Conservation (phyloP, 495 filamentous ascomycete genomes). For the Pyrenula massariospora region DNA sequence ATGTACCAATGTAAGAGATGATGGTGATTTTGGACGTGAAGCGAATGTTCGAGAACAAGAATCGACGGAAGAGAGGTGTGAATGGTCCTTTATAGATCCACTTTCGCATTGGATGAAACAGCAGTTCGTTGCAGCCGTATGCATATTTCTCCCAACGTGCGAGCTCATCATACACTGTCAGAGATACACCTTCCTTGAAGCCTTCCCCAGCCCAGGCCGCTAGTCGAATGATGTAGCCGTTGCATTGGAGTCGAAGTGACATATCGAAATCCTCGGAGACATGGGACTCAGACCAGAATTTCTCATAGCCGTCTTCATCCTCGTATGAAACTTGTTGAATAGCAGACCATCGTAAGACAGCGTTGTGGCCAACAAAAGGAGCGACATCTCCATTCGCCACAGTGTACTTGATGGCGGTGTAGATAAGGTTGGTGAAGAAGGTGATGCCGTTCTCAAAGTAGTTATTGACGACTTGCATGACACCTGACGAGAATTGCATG, state of each 20-base stretch:
- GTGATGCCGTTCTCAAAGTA: constrained; percentile 71
- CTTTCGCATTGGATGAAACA: constrained; percentile 47
- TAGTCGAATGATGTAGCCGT: constrained; percentile 63
- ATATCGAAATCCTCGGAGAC: constrained; percentile 83
- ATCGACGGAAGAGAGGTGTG: constrained; percentile 60
- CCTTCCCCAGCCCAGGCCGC: constrained; percentile 64
- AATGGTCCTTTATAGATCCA: constrained; percentile 52
- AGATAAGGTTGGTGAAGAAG: constrained; percentile 78
- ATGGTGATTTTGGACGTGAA: constrained; percentile 73
- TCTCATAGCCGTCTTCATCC: constrained; percentile 53
- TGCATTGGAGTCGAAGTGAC: constrained; percentile 66
- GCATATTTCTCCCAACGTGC: constrained; percentile 81
- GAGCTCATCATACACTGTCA: constrained; percentile 77
- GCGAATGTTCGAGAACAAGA: constrained; percentile 62
- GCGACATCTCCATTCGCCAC: constrained; percentile 76
- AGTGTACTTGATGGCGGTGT: constrained; percentile 65
- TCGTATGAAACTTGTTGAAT: constrained; percentile 65
- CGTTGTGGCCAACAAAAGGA: constrained; percentile 66
- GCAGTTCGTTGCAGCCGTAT: constrained; percentile 72
- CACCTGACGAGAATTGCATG: constrained; percentile 70
- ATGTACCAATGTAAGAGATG: constrained; percentile 73
- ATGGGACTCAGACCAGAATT: constrained; percentile 74
- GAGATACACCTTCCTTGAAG: constrained; percentile 76
- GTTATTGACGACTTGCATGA: constrained; percentile 68
- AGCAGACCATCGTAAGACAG: constrained; percentile 67